A percentile compares a stretch with the other conserved stretches of the same genome.
These are phyloP conservation scores for Fusarium nodosum DNA, from an alignment of 2,329 filamentous ascomycete species.

Conservation along the genomic window DNA sequence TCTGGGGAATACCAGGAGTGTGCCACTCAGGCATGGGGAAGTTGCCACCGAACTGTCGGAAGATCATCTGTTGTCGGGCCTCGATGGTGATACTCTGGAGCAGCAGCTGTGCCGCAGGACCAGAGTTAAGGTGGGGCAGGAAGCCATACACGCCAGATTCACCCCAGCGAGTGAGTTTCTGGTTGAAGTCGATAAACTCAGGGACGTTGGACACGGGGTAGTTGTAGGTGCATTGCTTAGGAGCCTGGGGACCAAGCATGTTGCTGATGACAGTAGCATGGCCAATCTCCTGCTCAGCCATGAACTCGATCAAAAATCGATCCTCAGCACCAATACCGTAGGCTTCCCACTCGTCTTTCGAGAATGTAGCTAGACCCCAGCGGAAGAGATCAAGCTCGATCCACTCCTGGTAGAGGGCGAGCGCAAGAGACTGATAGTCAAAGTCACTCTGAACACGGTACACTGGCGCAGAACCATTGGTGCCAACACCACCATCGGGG, in stretches of 20 bases:
- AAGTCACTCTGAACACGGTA: conserved; percentile 86
- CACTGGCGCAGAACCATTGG: conserved; percentile 80
- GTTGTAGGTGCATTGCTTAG: conserved; percentile 83
- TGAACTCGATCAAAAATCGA: conserved; percentile 78
- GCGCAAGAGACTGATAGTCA: conserved; percentile 81
- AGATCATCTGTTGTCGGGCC: conserved; percentile 85
- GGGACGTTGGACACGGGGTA: conserved; percentile 81
- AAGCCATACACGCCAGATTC: conserved; percentile 87
- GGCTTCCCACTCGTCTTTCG: conserved; percentile 75
- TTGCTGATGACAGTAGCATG: conserved; percentile 83
- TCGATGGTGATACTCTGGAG: conserved; percentile 83
- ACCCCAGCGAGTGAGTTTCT: conserved; percentile 86
- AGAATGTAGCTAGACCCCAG: conserved; percentile 78
- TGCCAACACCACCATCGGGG: conserved; percentile 80
- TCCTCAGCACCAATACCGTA: conserved; percentile 78
- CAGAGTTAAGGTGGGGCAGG: conserved; percentile 80
- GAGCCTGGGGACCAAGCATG: conserved; percentile 79
- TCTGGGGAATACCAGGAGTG: conserved; percentile 82
- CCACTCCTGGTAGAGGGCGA: conserved; percentile 85
- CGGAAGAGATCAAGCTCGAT: conserved; percentile 88
- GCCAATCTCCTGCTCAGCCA: conserved; percentile 82
- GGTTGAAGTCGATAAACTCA: conserved; percentile 86
- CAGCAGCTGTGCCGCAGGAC: conserved; percentile 79
- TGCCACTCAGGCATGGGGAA: conserved; percentile 90
- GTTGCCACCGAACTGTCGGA: conserved; percentile 84